phyloP scores from a whole-genome alignment of 2,329 filamentous ascomycete genomes.

The Penicillium hordei region DNA sequence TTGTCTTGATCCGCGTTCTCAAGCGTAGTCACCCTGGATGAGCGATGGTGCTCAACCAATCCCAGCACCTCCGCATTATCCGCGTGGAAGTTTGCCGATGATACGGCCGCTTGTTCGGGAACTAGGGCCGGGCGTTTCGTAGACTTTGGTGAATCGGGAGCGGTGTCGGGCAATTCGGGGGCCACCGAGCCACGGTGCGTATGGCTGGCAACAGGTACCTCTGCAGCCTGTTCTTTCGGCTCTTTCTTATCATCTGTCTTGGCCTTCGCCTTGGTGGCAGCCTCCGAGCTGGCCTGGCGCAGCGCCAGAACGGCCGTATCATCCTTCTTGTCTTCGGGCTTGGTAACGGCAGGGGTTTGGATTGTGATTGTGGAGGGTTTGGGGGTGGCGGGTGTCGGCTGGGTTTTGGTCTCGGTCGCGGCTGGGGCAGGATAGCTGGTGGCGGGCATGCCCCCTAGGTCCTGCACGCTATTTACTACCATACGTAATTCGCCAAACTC shows the following conservation, averaged over 20 bases:
- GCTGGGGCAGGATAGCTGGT: slow-evolving; percentile 28
- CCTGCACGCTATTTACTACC: slow-evolving; percentile 60
- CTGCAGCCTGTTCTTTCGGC: slow-evolving; percentile 17
- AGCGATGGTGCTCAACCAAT: slow-evolving; percentile 42
- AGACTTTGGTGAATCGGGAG: slow-evolving; percentile 18
- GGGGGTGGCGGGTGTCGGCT: slow-evolving; percentile 23
- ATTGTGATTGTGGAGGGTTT: slow-evolving; percentile 43
- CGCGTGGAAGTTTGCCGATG: slow-evolving; percentile 40
- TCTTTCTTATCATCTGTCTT: slow-evolving; percentile 23
- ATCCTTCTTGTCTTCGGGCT: slow-evolving; percentile 37
- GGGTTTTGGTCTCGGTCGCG: slow-evolving; percentile 27
- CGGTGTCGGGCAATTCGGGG: slow-evolving; percentile 30
- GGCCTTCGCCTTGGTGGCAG: slow-evolving; percentile 39
- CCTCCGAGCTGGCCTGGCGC: slow-evolving; percentile 46
- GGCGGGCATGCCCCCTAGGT: slow-evolving; percentile 34
- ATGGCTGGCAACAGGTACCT: slow-evolving; percentile 8
- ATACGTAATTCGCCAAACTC: slow-evolving; percentile 94
- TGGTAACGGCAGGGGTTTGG: slow-evolving; percentile 38
- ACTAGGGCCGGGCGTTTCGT: slow-evolving; percentile 34
- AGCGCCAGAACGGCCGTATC: slow-evolving; percentile 42
- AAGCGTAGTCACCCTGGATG: slow-evolving; percentile 36
- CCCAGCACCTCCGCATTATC: slow-evolving; percentile 39
- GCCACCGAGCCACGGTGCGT: slow-evolving; percentile 34
- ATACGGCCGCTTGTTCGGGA: slow-evolving; percentile 38
- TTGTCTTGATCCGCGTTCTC: slow-evolving; percentile 38